These are phyloP conservation scores for Mortierella sp. DNA, from an alignment of 371 early-diverging fungal species.

Conservation along the genomic window DNA sequence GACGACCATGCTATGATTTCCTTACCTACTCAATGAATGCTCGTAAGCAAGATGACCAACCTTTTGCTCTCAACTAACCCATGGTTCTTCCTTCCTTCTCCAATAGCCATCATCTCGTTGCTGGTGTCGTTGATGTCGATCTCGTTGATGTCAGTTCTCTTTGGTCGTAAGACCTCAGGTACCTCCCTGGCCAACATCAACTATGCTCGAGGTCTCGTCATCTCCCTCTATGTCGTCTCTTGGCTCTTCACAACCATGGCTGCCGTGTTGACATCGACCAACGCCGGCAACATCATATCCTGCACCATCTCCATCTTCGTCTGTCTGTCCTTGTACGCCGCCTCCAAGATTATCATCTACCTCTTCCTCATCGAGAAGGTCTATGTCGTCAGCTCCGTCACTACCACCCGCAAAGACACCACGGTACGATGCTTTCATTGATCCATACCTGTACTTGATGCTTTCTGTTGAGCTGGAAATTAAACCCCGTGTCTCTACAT, in stretches of 20 bases:
- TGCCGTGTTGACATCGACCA: conserved; percentile 40
- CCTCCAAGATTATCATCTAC: conserved; percentile 55
- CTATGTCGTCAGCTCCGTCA: conserved; percentile 46
- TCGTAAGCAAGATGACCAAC: background rate
- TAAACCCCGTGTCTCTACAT: background rate
- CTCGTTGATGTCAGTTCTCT: conserved; percentile 48
- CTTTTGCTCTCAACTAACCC: background rate
- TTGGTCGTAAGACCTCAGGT: conserved; percentile 51
- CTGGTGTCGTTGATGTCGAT: conserved; percentile 39
- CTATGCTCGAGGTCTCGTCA: conserved; percentile 49
- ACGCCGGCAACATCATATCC: conserved; percentile 43
- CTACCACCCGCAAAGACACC: conserved; percentile 35
- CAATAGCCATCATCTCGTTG: conserved; percentile 28
- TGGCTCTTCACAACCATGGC: conserved; percentile 48
- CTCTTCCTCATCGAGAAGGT: conserved; percentile 54
- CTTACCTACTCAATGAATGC: background rate
- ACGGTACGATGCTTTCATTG: background rate
- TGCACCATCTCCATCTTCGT: conserved; percentile 51
- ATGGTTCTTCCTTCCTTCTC: background rate
- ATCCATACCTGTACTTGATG: no score
- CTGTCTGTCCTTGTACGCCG: conserved; percentile 47
- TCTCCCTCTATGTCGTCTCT: conserved; percentile 45
- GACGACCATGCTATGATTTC: background rate
- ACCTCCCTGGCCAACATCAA: conserved; percentile 42
- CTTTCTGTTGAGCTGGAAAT: background rate